Percentiles rank a stretch among this genome's conserved stretches.
phyloP scores from a whole-genome alignment of 1,139 yeast species.

The Suhomyces bokatorum region DNA sequence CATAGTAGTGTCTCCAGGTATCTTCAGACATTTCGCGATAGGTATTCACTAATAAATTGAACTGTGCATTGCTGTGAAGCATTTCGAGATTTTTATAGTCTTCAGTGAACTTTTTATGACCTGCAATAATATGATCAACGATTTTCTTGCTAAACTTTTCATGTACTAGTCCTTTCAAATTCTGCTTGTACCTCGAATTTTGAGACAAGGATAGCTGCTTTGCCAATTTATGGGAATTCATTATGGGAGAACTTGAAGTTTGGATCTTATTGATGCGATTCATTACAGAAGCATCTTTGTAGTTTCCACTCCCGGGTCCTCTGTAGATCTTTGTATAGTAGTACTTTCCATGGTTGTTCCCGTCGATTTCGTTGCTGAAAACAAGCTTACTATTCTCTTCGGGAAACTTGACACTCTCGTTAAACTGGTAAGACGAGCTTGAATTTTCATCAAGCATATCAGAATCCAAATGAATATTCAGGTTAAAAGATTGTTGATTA shows the following conservation, averaged over 20 bases:
- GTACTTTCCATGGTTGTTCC: constrained; percentile 37
- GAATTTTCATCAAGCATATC: constrained; percentile 23
- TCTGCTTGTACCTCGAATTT: constrained; percentile 21
- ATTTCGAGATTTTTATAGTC: constrained; percentile 45
- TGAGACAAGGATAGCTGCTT: constrained; percentile 10
- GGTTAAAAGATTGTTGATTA: constrained; percentile 16
- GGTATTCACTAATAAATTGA: constrained; percentile 42
- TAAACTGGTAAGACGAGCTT: constrained; percentile 26
- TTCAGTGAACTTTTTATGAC: constrained; percentile 36
- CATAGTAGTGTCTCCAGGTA: constrained; percentile 43
- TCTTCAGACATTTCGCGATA: constrained; percentile 43
- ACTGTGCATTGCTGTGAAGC: constrained; percentile 46
- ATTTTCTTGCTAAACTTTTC: constrained; percentile 35
- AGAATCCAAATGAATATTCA: constrained; percentile 14
- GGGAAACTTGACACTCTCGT: constrained; percentile 30
- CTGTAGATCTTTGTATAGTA: constrained; percentile 43
- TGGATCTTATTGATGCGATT: constrained; percentile 41
- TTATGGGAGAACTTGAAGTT: constrained; percentile 18
- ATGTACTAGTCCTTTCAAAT: constrained; percentile 42
- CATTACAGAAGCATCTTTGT: constrained; percentile 47
- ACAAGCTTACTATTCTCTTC: constrained; percentile 40
- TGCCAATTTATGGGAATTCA: constrained; percentile 17
- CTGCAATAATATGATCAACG: constrained; percentile 31
- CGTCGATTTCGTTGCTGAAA: constrained; percentile 39
- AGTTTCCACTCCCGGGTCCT: constrained; percentile 51